A percentile compares a stretch with the other conserved stretches of the same genome.
Evolutionary conservation across 78 protist species (phyloP).

Genomic region (Mastigamoeba balamuthi): DNA sequence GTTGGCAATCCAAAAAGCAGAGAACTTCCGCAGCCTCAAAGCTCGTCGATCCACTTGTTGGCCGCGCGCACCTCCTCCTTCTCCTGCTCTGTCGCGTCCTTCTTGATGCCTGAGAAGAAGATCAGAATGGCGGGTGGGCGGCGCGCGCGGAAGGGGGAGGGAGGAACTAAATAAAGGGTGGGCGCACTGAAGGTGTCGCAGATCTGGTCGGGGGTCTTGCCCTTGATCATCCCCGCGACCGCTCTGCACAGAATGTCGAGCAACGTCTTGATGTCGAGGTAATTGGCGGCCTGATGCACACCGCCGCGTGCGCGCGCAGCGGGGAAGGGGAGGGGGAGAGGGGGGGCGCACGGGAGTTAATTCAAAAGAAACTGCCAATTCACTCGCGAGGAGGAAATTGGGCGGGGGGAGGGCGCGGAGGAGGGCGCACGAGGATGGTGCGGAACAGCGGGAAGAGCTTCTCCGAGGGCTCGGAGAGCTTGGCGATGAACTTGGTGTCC

Average conservation of each 20-base stretch:
- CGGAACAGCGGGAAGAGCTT: not conserved
- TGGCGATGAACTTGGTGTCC: no score
- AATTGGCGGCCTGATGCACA: slow-evolving; percentile 74
- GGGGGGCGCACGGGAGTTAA: no score
- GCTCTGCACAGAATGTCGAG: slow-evolving; percentile 82
- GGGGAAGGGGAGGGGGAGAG: not conserved
- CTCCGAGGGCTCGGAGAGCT: not conserved
- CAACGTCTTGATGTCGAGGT: slow-evolving; percentile 81
- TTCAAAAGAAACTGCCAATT: no score
- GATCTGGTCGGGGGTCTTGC: slow-evolving; percentile 80
- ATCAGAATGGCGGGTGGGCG: not conserved
- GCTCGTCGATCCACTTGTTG: not conserved
- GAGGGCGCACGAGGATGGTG: not conserved
- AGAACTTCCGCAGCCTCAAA: no score
- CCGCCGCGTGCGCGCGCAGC: not conserved
- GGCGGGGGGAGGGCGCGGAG: not conserved
- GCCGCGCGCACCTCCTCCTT: not conserved
- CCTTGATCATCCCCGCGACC: slow-evolving; percentile 79
- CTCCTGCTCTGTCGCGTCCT: not conserved
- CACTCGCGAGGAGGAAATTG: no score
- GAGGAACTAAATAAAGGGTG: no score
- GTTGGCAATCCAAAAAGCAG: no score
- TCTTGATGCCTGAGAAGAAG: no score
- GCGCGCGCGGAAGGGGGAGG: no score
- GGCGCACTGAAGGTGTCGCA: slow-evolving; percentile 45